Conservation (phyloP, 768 basidiomycete genomes). For the Suillus lakei region DNA sequence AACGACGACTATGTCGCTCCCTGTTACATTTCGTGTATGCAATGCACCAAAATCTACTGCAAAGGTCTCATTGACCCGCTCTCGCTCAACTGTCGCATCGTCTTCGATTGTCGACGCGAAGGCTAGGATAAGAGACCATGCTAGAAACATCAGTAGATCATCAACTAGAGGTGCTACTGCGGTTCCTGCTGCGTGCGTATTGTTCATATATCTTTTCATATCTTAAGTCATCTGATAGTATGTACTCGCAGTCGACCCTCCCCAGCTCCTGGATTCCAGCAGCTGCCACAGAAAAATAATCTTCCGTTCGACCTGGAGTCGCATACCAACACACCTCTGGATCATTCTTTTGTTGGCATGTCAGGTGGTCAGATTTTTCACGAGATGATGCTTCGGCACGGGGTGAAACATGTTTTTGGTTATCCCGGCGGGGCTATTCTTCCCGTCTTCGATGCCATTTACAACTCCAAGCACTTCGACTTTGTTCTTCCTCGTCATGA, state of each 20-base stretch:
- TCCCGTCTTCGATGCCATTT: conserved; percentile 99
- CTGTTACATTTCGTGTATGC: conserved; percentile 47
- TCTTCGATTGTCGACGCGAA: conserved; percentile 77
- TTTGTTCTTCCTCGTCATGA: conserved; percentile 97
- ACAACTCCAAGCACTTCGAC: conserved; percentile 93
- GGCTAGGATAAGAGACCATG: conserved; percentile 78
- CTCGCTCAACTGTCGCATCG: conserved; percentile 53
- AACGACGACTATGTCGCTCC: conserved; percentile 45
- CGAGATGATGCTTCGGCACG: conserved; percentile 99
- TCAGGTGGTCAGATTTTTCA: conserved; percentile 98
- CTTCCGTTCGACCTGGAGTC: conserved; percentile 39
- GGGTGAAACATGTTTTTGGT: conserved; percentile 95
- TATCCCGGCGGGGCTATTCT: conserved; percentile 98
- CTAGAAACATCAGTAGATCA: conserved; percentile 73
- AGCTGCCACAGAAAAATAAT: conserved; percentile 47
- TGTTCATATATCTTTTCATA: conserved; percentile 12
- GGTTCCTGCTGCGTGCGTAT: conserved; percentile 62
- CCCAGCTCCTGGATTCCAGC: conserved; percentile 61
- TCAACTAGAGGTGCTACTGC: conserved; percentile 63
- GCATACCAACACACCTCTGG: conserved; percentile 56
- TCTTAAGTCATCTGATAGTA: conserved; percentile 12
- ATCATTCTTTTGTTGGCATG: conserved; percentile 89
- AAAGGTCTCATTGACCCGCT: conserved; percentile 45
- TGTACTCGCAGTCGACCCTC: conserved; percentile 56
- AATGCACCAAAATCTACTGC: conserved; percentile 42